A percentile compares a stretch with the other conserved stretches of the same genome.
phyloP scores from a whole-genome alignment of 2,329 filamentous ascomycete species.

The Stemphylium beticola region DNA sequence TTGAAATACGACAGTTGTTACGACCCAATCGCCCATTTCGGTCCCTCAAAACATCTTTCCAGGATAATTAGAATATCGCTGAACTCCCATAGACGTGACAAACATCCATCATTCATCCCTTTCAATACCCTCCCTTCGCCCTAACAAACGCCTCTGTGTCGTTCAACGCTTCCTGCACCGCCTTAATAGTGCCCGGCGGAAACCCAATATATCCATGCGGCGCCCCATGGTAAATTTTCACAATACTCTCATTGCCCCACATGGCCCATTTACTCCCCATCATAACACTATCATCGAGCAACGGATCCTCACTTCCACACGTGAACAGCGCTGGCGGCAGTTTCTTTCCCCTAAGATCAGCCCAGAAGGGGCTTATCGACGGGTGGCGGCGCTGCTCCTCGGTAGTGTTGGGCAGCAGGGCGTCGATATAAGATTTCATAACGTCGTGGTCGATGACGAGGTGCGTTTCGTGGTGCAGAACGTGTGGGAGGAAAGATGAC shows the following conservation, averaged over 20 bases:
- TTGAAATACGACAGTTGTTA: no score
- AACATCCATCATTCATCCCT: no score
- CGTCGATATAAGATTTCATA: slow-evolving; percentile 56
- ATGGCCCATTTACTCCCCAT: slow-evolving; percentile 63
- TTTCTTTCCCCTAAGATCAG: slow-evolving; percentile 47
- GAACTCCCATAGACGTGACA: no score
- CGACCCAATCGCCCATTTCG: no score
- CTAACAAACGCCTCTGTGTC: slow-evolving; percentile 51
- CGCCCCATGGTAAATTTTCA: slow-evolving; percentile 62
- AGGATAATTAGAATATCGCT: no score
- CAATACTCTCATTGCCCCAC: slow-evolving; percentile 56
- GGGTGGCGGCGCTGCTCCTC: slow-evolving; percentile 53
- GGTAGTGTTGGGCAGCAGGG: slow-evolving; percentile 53
- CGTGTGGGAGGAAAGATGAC: slow-evolving; percentile 51
- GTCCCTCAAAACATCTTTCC: no score
- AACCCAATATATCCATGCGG: slow-evolving; percentile 61
- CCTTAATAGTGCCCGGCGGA: slow-evolving; percentile 44
- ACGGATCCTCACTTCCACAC: slow-evolving; percentile 61
- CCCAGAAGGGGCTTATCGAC: slow-evolving; percentile 58
- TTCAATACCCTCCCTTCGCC: slow-evolving; percentile 28
- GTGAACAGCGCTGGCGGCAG: slow-evolving; percentile 63
- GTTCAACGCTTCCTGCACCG: slow-evolving; percentile 47
- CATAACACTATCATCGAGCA: slow-evolving; percentile 60
- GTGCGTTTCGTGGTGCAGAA: slow-evolving; percentile 45
- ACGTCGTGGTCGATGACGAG: slow-evolving; percentile 56